Evolutionary conservation across 192 early-diverging fungal species (phyloP).

Genomic region (Linnemannia exigua): DNA sequence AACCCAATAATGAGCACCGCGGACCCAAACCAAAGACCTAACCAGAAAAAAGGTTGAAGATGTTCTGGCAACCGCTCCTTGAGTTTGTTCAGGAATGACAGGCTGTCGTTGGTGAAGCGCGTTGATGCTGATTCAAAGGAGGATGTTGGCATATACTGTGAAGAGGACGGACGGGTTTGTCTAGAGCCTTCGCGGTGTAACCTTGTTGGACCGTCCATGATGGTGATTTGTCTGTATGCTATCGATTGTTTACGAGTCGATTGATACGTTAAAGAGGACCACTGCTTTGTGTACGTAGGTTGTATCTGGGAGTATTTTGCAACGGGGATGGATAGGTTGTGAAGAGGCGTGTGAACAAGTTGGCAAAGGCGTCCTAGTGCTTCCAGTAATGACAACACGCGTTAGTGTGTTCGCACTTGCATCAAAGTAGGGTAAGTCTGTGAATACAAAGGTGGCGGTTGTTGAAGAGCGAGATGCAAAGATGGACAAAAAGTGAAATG

Average conservation of each 20-base stretch:
- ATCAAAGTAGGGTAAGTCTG: too few species aligned
- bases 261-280: not conserved
- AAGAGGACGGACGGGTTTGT: not conserved
- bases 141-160: not conserved
- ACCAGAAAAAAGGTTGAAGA: constrained; percentile 38
- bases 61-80: constrained; percentile 16
- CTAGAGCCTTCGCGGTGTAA: constrained; percentile 19
- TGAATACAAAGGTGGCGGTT: too few species aligned
- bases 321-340: not conserved
- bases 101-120: constrained; percentile 15
- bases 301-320: not conserved
- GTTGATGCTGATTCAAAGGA: constrained; percentile 15
- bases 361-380: not conserved
- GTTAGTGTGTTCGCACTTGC: too few species aligned
- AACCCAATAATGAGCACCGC: constrained; percentile 49
- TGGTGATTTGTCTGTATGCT: not conserved
- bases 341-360: not conserved
- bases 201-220: not conserved
- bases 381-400: too few species aligned
- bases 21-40: constrained; percentile 41
- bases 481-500: too few species aligned
- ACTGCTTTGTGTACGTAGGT: not conserved
- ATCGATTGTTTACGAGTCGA: not conserved
- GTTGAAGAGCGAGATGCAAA: too few species aligned
- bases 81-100: not conserved